These are phyloP conservation scores for Microdochium bolleyi DNA, from an alignment of 2,329 filamentous ascomycete species.

Conservation along the genomic window DNA sequence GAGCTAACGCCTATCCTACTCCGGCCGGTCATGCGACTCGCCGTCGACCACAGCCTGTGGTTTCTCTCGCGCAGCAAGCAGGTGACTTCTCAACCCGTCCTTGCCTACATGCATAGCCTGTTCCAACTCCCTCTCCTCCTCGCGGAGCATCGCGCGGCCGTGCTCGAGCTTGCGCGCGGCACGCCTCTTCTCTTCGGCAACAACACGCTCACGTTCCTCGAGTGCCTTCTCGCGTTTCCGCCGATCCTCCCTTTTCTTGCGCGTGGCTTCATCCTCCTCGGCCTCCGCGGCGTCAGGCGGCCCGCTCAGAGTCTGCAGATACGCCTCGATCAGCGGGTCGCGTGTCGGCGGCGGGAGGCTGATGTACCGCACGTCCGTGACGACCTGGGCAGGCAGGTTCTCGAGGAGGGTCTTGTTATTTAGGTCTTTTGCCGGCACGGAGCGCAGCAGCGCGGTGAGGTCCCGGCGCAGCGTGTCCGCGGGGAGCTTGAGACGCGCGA, in stretches of 20 bases:
- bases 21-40: neutral
- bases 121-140: conserved; percentile 57
- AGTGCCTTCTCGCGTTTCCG: conserved; percentile 58
- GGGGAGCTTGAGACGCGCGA: conserved; percentile 58
- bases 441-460: conserved; percentile 55
- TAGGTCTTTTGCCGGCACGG: conserved; percentile 48
- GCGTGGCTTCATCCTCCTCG: conserved; percentile 43
- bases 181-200: conserved; percentile 55
- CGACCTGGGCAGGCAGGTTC: conserved; percentile 52
- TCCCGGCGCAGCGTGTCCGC: conserved; percentile 62
- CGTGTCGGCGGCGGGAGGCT: conserved; percentile 53
- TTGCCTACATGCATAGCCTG: neutral
- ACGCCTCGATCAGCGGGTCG: conserved; percentile 58
- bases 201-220: conserved; percentile 52
- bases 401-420: conserved; percentile 50
- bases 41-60: neutral
- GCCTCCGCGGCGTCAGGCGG: conserved; percentile 39
- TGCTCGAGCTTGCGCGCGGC: conserved; percentile 51
- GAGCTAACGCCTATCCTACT: neutral
- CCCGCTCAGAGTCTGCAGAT: conserved; percentile 55
- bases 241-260: conserved; percentile 41
- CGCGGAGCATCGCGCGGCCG: conserved; percentile 52
- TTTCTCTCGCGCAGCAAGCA: neutral
- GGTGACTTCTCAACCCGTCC: neutral
- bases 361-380: conserved; percentile 63